These are phyloP conservation scores for Wallacemonas sp. DNA, from an alignment of 208 protist species.

Conservation along the genomic window DNA sequence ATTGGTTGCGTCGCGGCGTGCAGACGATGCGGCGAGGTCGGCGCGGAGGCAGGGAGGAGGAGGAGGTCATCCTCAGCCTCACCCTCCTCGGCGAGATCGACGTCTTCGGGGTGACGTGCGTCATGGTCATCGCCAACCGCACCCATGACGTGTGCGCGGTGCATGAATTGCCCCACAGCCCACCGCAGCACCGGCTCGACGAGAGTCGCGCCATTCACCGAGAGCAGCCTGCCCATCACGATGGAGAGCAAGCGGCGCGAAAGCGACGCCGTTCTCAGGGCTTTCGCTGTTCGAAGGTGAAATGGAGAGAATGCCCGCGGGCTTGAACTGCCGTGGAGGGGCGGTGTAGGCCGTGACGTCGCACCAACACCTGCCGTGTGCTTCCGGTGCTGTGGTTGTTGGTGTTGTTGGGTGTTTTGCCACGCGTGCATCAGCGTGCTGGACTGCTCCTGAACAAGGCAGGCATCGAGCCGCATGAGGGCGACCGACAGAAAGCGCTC, in stretches of 20 bases:
- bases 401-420: background rate
- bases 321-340: background rate
- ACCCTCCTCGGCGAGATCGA: background rate
- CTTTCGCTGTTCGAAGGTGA: too few species aligned
- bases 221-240: conserved; percentile 9
- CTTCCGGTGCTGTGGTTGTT: background rate
- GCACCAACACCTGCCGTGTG: background rate
- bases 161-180: conserved; percentile 11
- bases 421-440: conserved; percentile 1
- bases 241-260: background rate
- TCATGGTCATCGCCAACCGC: background rate
- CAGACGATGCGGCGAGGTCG: background rate
- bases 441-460: background rate
- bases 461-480: conserved; percentile 30
- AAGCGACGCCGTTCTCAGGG: conserved; percentile 8
- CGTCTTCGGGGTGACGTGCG: background rate
- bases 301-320: too few species aligned
- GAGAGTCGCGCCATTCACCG: background rate
- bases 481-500: conserved; percentile 45
- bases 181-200: conserved; percentile 8
- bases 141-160: background rate
- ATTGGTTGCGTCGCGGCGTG: background rate
- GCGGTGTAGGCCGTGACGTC: background rate
- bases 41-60: background rate
- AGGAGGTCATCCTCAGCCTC: conserved; percentile 2